Base-by-base conservation (phyloP, 169 alveolate genomes). In the Babesia divergens region DNA sequence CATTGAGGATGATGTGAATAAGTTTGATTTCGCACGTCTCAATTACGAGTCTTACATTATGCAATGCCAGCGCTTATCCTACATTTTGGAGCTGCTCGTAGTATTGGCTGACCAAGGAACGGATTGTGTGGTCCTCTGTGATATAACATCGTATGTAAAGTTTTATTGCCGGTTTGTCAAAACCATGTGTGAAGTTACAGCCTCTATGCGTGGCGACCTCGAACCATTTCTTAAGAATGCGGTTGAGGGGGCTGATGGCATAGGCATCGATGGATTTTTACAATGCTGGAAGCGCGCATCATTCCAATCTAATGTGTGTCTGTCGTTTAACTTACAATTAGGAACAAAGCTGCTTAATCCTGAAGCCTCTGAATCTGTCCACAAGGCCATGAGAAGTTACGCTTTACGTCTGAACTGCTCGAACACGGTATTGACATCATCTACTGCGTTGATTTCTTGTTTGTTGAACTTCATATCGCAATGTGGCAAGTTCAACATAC, bases 401-500 rank as follows among this genome's bases (percentile, higher is more conserved):
- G 72, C 72, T 28, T 46, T 44, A 28, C 56, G 72, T 26, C 51
- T 62, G 59, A 62, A 62, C 72, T 43, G 31, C 14, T 22, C 56
- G 34, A 70, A 70, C 40, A 44, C 58, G 65, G 52, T 70, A 1
- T 9, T 43, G 11, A 24, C 74, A 9, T 70, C 82, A 8, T 70
- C 82, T 5, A 50, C 69, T n/a, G 38, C 49, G 8, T 32, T 70
- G 56, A 34, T 70, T 3, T 38, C 74, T 4, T 55, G 50, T 5
- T 6, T 70, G 60, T 43, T 70, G 38, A 59, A 56, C 31, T 70
- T 70, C 50, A 11, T 70, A 28, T 58, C 82, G n/a, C 76, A 56
- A 16, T 43, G 70, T 54, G 11, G 38, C 11, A 52, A 35, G 40
- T 16, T 43, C 31, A 34, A 59, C 55, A 56, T 70, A 24, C 31